phyloP scores from a whole-genome alignment of 2,329 filamentous ascomycete genomes.

The Fusarium robinianum region DNA sequence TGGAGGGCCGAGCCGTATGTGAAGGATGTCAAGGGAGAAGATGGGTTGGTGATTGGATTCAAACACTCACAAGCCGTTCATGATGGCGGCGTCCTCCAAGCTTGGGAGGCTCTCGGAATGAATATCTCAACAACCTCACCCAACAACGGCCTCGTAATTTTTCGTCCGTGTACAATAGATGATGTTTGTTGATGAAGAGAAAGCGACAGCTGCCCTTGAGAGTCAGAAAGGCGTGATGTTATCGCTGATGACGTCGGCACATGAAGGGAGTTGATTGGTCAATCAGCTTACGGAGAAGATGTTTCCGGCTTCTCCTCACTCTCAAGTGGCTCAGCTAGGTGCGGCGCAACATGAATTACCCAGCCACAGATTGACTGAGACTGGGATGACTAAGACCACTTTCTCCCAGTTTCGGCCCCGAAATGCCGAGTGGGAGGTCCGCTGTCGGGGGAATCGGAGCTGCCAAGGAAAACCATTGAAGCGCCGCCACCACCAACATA shows the following conservation, averaged over 20 bases:
- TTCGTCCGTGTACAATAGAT: slow-evolving; percentile 6
- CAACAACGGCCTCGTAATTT: neutral
- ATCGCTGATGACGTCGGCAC: slow-evolving; percentile 33
- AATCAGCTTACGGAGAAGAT: slow-evolving; percentile 21
- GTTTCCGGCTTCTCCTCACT: neutral
- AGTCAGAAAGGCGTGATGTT: slow-evolving; percentile 29
- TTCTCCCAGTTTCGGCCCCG: neutral
- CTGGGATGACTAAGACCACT: slow-evolving; percentile 1
- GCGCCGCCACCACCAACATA: too few species aligned
- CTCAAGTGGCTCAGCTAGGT: neutral
- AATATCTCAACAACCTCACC: slow-evolving; percentile 7
- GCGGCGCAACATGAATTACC: too few species aligned
- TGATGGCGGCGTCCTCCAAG: slow-evolving; percentile 18
- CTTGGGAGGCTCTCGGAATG: slow-evolving; percentile 13
- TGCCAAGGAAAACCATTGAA: slow-evolving; percentile 5
- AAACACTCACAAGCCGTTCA: slow-evolving; percentile 33
- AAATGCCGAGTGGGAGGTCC: slow-evolving; percentile 14
- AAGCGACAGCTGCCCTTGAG: neutral
- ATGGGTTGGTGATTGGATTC: slow-evolving; percentile 9
- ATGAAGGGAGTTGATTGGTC: slow-evolving; percentile 13
- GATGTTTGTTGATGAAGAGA: slow-evolving; percentile 9
- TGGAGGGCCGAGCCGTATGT: slow-evolving; percentile 1
- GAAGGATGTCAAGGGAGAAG: slow-evolving; percentile 18
- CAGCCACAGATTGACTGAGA: slow-evolving; percentile 11
- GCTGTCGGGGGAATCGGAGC: slow-evolving; percentile 18